Base-by-base conservation (phyloP, 805 yeast genomes). In the Saturnispora zaruensis region DNA sequence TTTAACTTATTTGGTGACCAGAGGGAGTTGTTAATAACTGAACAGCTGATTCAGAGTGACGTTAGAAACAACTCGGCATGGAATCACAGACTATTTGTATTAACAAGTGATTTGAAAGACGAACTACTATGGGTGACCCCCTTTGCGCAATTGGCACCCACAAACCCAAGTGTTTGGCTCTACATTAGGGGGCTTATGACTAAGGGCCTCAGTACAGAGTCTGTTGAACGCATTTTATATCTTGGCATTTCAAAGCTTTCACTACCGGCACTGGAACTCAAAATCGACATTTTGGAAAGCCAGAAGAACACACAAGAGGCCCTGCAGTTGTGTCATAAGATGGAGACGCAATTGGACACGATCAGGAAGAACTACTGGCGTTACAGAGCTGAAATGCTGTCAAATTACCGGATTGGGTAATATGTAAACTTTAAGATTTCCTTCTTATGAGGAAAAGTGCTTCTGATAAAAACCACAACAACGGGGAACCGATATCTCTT, bases 11-110 rank as follows among this genome's bases (percentile, higher is more conserved):
- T 67, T 57, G 66, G 70, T 40, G 59, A 58, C 24, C 59, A 61
- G 0, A 62, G 66, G 34, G 95, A 88, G 60, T 54, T 81, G 14
- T 60, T 59, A 5, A 84, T 77, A 60, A 74, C 78, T 0, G 70
- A 74, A 4, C 50, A 54, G 21, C 66, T 77, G 57, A 64, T 91
- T 3, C 64, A 65, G 2, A 59, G 68, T 7, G 99, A 93, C 64
- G 77, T 87, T 7, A 72, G 88, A 57, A 93, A 93, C 67, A 93
- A 93, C 65, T 84, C 95, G 46, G 96, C 95, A 1, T 93, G 99
- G 99, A 77, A 81, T 52, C 95, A 87, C 66, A 74, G 97, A 48
- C 85, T 72, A 68, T 87, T 82, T 56, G 65, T 84, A 9, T 37
- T 67, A 69, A 47, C 65, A 66, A 2, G 45, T 9, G 44, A 55